These are phyloP conservation scores for Fomitopsis palustris DNA, from an alignment of 1,284 basidiomycete genomes.

Conservation along the genomic window DNA sequence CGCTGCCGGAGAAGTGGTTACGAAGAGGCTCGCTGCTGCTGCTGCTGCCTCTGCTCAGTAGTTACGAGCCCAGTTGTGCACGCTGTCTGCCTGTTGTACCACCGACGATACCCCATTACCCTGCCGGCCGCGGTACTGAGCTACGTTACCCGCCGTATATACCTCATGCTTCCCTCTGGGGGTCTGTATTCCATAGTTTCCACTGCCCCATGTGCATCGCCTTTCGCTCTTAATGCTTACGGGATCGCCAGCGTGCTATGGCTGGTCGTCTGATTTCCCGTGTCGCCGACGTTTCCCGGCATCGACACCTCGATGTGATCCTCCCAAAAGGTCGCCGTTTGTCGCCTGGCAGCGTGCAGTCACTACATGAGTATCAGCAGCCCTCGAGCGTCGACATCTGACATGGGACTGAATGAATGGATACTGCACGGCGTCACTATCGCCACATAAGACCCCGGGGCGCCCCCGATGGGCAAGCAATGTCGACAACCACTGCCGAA, in stretches of 20 bases:
- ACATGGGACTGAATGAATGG: too few species aligned
- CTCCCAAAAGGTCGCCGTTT: too few species aligned
- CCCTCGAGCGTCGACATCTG: too few species aligned
- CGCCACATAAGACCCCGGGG: too few species aligned
- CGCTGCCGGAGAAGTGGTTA: constrained; percentile 23
- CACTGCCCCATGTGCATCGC: background rate
- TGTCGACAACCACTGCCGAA: too few species aligned
- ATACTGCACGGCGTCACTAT: too few species aligned
- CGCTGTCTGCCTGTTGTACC: background rate
- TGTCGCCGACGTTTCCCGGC: background rate
- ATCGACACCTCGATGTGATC: too few species aligned
- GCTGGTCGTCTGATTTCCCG: background rate
- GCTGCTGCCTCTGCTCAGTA: background rate
- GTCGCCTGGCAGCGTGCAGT: too few species aligned
- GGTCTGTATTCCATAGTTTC: background rate
- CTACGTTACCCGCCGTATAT: background rate
- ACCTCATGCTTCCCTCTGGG: background rate
- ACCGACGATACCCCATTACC: background rate
- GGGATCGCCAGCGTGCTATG: too few species aligned
- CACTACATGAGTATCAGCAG: too few species aligned
- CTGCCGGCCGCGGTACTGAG: background rate
- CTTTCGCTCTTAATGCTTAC: too few species aligned
- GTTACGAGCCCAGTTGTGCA: background rate
- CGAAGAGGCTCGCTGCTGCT: constrained; percentile 11
- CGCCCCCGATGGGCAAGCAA: too few species aligned